Evolutionary conservation across 805 yeast genomes (phyloP).

Genomic region (Yarrowia divulgata): DNA sequence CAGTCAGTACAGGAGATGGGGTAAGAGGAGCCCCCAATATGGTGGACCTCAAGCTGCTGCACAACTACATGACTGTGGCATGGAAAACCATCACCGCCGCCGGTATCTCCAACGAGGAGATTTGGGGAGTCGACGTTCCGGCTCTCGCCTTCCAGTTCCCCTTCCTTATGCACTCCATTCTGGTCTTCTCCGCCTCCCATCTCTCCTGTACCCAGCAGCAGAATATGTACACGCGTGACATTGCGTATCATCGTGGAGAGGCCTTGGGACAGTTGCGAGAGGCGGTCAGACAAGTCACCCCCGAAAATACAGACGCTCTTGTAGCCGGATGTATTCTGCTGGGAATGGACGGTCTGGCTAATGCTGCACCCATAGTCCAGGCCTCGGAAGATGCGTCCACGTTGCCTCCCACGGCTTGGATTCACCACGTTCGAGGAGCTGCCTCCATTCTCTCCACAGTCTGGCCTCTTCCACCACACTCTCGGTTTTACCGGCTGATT

Average conservation of each 20-base stretch:
- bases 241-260: slow-evolving; percentile 82
- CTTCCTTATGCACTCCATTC: slow-evolving; percentile 87
- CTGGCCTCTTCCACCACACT: slow-evolving; percentile 83
- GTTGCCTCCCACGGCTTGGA: slow-evolving; percentile 93
- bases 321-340: slow-evolving; percentile 90
- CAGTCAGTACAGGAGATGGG: slow-evolving; percentile 47
- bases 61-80: slow-evolving; percentile 84
- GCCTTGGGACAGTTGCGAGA: slow-evolving; percentile 81
- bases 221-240: slow-evolving; percentile 42
- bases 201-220: slow-evolving; percentile 71
- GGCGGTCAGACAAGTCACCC: slow-evolving; percentile 82
- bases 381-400: slow-evolving; percentile 61
- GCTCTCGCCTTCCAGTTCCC: slow-evolving; percentile 86
- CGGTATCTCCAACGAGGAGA: slow-evolving; percentile 82
- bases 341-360: slow-evolving; percentile 89
- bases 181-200: slow-evolving; percentile 94
- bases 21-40: slow-evolving; percentile 59
- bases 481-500: slow-evolving; percentile 70
- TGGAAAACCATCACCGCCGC: slow-evolving; percentile 89
- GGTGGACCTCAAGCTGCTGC: slow-evolving; percentile 81
- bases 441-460: slow-evolving; percentile 95
- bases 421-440: slow-evolving; percentile 95
- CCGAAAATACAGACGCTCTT: slow-evolving; percentile 83
- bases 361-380: slow-evolving; percentile 63
- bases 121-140: slow-evolving; percentile 90